Percentiles rank a stretch among this genome's conserved stretches.
Conservation (phyloP, 495 filamentous ascomycete species). For the Darksidea phi region DNA sequence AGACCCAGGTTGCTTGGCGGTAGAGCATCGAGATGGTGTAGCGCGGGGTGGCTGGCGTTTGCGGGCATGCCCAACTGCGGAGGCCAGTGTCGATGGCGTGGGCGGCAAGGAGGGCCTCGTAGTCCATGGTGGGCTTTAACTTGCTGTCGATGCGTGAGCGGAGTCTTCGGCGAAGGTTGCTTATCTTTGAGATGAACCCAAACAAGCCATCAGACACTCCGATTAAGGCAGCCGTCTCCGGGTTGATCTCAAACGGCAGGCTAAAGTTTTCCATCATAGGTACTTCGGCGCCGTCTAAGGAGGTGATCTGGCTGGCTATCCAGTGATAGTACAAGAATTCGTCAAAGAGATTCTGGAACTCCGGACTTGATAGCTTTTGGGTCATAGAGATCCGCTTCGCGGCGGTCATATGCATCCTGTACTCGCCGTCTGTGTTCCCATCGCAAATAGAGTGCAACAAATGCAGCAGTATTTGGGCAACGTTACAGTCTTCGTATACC, state of each 20-base stretch:
- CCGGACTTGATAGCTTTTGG: conserved; percentile 45
- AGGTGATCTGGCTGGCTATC: conserved; percentile 76
- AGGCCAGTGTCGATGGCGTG: conserved; percentile 76
- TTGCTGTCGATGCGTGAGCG: conserved; percentile 62
- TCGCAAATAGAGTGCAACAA: conserved; percentile 78
- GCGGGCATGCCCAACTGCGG: conserved; percentile 70
- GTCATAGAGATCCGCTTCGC: conserved; percentile 68
- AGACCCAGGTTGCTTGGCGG: conserved; percentile 87
- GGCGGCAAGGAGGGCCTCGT: conserved; percentile 68
- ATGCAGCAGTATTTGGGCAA: conserved; percentile 79
- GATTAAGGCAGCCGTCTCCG: conserved; percentile 68
- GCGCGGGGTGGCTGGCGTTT: conserved; percentile 67
- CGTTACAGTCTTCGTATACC: conserved; percentile 51
- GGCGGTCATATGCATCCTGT: conserved; percentile 75
- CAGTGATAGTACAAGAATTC: conserved; percentile 95
- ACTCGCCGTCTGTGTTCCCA: conserved; percentile 72
- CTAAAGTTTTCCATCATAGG: conserved; percentile 61
- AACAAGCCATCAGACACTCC: conserved; percentile 89
- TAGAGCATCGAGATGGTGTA: conserved; percentile 79
- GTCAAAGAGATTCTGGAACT: conserved; percentile 67
- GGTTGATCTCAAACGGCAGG: conserved; percentile 72
- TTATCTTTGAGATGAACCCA: conserved; percentile 75
- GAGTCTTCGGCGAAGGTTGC: conserved; percentile 73
- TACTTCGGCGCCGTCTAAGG: conserved; percentile 56
- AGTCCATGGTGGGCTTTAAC: conserved; percentile 71